Conservation (phyloP, 257 asterid species). For the Hygrophila difformis region DNA sequence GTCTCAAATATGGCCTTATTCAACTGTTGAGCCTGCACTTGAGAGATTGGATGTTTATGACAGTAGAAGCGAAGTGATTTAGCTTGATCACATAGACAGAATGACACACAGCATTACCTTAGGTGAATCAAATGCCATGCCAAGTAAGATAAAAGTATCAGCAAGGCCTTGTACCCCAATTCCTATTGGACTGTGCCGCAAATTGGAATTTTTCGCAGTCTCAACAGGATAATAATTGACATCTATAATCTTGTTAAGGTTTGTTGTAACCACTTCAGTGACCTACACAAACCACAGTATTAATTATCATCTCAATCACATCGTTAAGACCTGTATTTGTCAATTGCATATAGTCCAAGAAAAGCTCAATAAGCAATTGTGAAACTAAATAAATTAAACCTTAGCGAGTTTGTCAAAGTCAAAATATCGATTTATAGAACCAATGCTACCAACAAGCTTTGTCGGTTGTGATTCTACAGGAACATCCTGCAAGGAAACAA, state of each 20-base stretch:
- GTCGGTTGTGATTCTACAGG: conserved; percentile 74
- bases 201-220: too few relatives aligned
- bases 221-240: too few relatives aligned
- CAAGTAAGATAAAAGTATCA: too few relatives aligned
- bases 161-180: too few relatives aligned
- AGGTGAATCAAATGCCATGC: too few relatives aligned
- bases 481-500: conserved; percentile 43
- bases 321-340: neutral
- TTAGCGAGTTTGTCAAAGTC: conserved; percentile 89
- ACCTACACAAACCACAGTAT: conserved; percentile 39
- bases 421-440: conserved; percentile 66
- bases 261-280: conserved; percentile 58
- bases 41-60: neutral
- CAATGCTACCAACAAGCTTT: conserved; percentile 88
- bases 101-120: conserved; percentile 34
- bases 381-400: too few relatives aligned
- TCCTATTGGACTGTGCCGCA: too few relatives aligned
- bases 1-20: conserved; percentile 94
- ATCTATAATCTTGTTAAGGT: too few relatives aligned
- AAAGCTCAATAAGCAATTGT: neutral
- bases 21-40: conserved; percentile 84
- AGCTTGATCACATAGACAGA: neutral
- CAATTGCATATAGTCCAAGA: neutral
- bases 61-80: conserved; percentile 6
- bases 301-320: neutral